These are phyloP conservation scores for Sanghuangporus weigelae DNA, from an alignment of 1,284 basidiomycete species.

Conservation along the genomic window DNA sequence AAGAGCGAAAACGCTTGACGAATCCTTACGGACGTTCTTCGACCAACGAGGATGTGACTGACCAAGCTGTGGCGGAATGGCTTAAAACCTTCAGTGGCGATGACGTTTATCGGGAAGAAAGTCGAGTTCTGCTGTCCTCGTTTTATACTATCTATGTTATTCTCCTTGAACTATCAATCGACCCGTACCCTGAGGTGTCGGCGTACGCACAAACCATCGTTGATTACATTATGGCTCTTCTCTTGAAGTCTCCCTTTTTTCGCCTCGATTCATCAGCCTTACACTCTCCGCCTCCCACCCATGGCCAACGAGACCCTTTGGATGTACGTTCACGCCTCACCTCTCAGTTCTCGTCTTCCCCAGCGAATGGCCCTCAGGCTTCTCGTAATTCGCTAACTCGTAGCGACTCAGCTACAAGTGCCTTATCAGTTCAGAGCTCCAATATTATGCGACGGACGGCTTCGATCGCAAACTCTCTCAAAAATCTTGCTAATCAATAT, in stretches of 20 bases:
- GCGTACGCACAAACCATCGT: constrained; percentile 87
- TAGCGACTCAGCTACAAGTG: constrained; percentile 57
- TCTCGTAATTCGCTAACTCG: constrained; percentile 34
- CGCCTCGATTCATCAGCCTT: constrained; percentile 64
- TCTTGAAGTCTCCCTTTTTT: constrained; percentile 85
- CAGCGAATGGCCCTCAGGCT: constrained; percentile 38
- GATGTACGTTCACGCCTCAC: constrained; percentile 44
- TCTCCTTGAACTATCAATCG: constrained; percentile 87
- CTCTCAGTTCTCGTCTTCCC: constrained; percentile 45
- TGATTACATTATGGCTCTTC: constrained; percentile 87
- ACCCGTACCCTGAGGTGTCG: constrained; percentile 91
- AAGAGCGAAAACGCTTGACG: constrained; percentile 59
- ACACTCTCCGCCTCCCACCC: constrained; percentile 43
- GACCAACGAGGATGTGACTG: constrained; percentile 52
- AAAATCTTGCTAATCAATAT: constrained; percentile 67
- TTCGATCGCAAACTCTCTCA: constrained; percentile 82
- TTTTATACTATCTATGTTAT: constrained; percentile 92
- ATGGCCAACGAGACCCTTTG: constrained; percentile 27
- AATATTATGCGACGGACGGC: constrained; percentile 74
- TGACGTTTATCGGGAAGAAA: constrained; percentile 67
- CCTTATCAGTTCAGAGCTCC: constrained; percentile 52
- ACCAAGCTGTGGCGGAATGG: constrained; percentile 75
- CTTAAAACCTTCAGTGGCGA: constrained; percentile 62
- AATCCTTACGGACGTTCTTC: constrained; percentile 28
- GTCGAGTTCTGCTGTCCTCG: constrained; percentile 79